Base-by-base conservation (phyloP, 2,329 filamentous ascomycete species). In the Zymoseptoria passerinii region DNA sequence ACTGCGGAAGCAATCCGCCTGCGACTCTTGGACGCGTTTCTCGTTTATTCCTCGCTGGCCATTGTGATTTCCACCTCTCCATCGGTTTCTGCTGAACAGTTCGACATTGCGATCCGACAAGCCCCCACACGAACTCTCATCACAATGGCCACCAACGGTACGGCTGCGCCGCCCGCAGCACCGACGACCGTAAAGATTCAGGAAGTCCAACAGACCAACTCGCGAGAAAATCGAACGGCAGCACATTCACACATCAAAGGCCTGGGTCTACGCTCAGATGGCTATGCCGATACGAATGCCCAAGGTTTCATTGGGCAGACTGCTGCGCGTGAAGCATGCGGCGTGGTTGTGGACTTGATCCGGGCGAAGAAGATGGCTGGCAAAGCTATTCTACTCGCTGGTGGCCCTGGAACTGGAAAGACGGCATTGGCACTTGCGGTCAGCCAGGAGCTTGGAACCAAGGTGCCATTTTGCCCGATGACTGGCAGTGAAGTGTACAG, bases 161-260 rank as follows among this genome's bases (percentile, higher is more conserved):
- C 66, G 29, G 58, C 59, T 27, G 58, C 60, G 48, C 63, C 64
- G 9, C 48, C 63, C 28, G 63, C 67, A 40, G 50, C 65, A 50
- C 68, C 20, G 58, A 63, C 10, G 66, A 66, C 70, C 35, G 71
- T 73, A 8, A 66, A 70, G 52, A 72, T 73, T 55, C 65, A 66
- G 56, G 70, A 73, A 63, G 71, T 73, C n/a, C 67, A 66, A 35
- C 66, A 67, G 27, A 63, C 65, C 27, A 69, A 67, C 55, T 64
- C 68, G 18, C 91, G 94, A 80, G 92, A 96, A 76, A 94, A 95
- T 78, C 87, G 94, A 72, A 99, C 94, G 52, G 92, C 94, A 61
- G 89, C 92, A 67, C 94, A 99, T 77, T 96, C 92, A 55, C 94
- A 99, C 77, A 99, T 99, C 82, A 95, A 91, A 74, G 94, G 94